Conservation (phyloP, 345 rosid species). For the Populus nigra region DNA sequence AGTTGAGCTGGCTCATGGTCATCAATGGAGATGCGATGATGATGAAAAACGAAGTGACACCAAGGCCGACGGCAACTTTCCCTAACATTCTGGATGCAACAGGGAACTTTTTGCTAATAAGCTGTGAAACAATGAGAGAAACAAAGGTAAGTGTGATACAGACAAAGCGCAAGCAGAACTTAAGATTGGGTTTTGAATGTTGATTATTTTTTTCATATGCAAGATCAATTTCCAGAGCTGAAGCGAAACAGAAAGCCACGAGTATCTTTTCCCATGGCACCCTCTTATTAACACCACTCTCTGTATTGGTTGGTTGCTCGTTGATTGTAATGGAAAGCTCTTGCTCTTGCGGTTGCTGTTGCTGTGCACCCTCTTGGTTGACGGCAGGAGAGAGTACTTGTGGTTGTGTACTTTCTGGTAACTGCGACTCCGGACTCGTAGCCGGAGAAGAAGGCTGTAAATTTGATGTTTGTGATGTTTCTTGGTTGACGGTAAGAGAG, state of each 20-base stretch:
- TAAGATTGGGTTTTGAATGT: not conserved
- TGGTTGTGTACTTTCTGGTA: too few species aligned
- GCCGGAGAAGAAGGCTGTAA: too few species aligned
- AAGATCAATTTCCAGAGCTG: not conserved
- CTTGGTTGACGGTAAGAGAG: too few species aligned
- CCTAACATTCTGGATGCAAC: not conserved
- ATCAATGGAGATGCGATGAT: not conserved
- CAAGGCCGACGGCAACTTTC: not conserved
- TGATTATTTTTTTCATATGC: not conserved
- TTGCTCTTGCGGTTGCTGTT: too few species aligned
- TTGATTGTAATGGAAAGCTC: too few species aligned
- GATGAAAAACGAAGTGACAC: not conserved
- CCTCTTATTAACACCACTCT: too few species aligned
- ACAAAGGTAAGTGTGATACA: not conserved
- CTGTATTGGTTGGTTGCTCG: too few species aligned
- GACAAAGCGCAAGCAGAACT: not conserved
- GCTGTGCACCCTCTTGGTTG: too few species aligned
- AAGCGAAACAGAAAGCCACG: not conserved
- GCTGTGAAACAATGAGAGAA: not conserved
- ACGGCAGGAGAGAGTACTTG: too few species aligned
- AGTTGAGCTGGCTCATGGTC: too few species aligned
- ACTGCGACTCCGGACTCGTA: too few species aligned
- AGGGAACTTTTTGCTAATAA: not conserved
- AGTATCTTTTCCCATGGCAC: not conserved
- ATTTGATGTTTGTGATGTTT: too few species aligned